Conservation (phyloP, 352 stramenopile species). For the Thraustochytrium sp. region DNA sequence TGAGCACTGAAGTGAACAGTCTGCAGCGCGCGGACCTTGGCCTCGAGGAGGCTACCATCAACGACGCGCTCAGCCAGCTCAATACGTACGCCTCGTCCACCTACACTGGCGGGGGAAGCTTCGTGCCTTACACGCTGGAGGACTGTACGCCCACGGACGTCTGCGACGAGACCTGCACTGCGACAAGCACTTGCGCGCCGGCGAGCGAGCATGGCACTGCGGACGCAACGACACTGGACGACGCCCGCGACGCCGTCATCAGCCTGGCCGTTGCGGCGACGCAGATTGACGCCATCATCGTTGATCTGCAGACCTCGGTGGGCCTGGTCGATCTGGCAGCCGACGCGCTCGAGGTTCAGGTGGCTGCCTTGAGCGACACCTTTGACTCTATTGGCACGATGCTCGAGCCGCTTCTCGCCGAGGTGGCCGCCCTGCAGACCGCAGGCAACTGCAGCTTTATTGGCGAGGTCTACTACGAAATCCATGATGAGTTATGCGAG, state of each 20-base stretch:
- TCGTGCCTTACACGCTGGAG: neutral
- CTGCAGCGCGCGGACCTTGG: neutral
- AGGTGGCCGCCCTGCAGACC: neutral
- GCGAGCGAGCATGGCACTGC: neutral
- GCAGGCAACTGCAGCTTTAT: constrained; percentile 17
- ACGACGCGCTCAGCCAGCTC: neutral
- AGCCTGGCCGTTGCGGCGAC: neutral
- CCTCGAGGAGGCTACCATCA: neutral
- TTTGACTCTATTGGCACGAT: neutral
- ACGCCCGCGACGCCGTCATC: neutral
- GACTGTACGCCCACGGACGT: neutral
- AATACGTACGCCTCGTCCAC: neutral
- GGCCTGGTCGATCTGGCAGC: neutral
- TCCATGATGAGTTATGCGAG: neutral
- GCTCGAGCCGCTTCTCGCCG: neutral
- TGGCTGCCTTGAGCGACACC: neutral
- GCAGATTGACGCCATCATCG: neutral
- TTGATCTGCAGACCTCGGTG: neutral
- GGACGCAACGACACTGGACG: neutral
- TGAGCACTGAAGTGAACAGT: neutral
- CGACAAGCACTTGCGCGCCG: neutral
- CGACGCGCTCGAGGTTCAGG: neutral
- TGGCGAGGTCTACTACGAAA: neutral
- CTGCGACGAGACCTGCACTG: neutral
- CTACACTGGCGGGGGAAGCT: neutral